Evolutionary conservation across 1,284 basidiomycete species (phyloP), one percentile per base, ranked within the genome.

Genomic region (Somion occarium): DNA sequence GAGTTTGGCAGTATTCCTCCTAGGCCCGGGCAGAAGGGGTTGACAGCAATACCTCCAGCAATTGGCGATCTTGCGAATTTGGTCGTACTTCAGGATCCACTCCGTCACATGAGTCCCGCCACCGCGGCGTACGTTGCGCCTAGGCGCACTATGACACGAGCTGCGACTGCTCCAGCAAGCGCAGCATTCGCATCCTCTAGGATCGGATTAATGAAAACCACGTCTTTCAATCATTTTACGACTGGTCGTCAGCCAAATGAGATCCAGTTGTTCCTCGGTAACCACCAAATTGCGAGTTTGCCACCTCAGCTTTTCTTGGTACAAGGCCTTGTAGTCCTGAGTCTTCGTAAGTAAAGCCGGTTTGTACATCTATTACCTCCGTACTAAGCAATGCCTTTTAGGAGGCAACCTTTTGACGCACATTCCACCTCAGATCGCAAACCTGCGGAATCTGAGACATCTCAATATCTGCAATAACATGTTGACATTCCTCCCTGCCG

Each of bases 391-490:
- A 42, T 42, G 3, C n/a, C 30, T 37, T 42, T 5, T 51, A 85
- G 83, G 80, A 1, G 68, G 69, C n/a, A 89, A 90, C 59, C 58
- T 60, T 3, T 66, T 90, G 4, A 73, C 67, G 0, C 68, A 68
- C 41, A 62, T 90, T n/a, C 86, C 87, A 1, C 79, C 87, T 0
- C 83, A 85, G 49, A 84, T 90, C 41, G n/a, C 39, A 12, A 69
- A 64, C 12, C 69, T 90, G 5, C 68, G 61, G 2, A 76, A 77
- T 44, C 72, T 91, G 2, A 69, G 72, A 37, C 76, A 80, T 41
- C 72, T 90, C 11, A 85, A 87, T 54, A 60, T 91, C 2, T 73
- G 80, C 0, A 73, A 73, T 51, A 90, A 91, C 64, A 66, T 67
- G 27, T 66, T 91, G 1, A 60, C 61, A 47, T 85, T 78, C 61